Evolutionary conservation across 495 filamentous ascomycete genomes (phyloP), one percentile per base, ranked within the genome.

Genomic region (Glonium stellatum): DNA sequence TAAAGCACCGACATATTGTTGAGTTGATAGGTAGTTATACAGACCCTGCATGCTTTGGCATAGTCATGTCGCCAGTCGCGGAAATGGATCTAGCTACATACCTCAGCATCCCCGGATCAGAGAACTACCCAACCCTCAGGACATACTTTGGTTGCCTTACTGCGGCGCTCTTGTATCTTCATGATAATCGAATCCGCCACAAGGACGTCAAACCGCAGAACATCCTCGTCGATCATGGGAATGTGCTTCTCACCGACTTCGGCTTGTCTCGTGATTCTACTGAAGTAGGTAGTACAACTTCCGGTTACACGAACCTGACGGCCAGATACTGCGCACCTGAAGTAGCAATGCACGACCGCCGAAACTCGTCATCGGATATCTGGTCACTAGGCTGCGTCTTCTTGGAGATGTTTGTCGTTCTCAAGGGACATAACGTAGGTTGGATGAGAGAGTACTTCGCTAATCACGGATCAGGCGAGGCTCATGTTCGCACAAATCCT

Each of bases 341-440:
- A 53, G 69, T 74, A 11, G 63, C 61, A 10, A 49, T 61, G 13
- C 34, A 63, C 25, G 39, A 54, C 22, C 42, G 44, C 1, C 57
- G 72, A 31, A 74, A 71, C 56, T 53, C 27, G n/a, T 56, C 65
- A 0, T 60, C 72, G n/a, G 75, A 78, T 54, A 69, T 78, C 10
- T 78, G 72, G 72, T 74, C 73, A 9, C 67, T 78, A 1, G 76
- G 76, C 1, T 72, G 73, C 41, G 70, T 78, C 15, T 78, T 77
- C 56, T 55, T 76, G 0, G 73, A 77, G 22, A 77, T 77, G 65
- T 58, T 58, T 0, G 70, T 69, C 23, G 67, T 74, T 4, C 62
- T 76, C 1, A 39, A 39, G 6, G 53, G 58, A 5, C 27, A 50
- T 15, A n/a, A 19, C n/a, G 25, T 59, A 0, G 34, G 52, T 18